Evolutionary conservation across 805 yeast genomes (phyloP).

Genomic region (Candida broadrunensis): DNA sequence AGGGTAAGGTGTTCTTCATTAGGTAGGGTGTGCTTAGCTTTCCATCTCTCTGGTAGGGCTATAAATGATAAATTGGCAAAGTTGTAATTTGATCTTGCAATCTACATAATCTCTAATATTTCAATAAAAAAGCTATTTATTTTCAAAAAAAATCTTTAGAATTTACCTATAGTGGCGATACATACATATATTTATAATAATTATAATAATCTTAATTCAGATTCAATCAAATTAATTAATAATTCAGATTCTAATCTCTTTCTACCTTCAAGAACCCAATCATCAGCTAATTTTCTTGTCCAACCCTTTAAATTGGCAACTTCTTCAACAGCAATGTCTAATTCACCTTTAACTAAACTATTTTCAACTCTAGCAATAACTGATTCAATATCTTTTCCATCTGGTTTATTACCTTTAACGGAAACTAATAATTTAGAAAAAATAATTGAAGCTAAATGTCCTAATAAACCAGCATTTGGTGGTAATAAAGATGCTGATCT

Average conservation of each 20-base stretch:
- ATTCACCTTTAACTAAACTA: conserved; percentile 68
- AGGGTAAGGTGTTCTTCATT: too few relatives aligned
- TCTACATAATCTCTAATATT: too few relatives aligned
- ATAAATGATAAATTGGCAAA: too few relatives aligned
- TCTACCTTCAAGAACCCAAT: conserved; percentile 89
- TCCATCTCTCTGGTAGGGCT: too few relatives aligned
- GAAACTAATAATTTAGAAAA: conserved; percentile 74
- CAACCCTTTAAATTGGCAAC: conserved; percentile 87
- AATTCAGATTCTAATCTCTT: conserved; percentile 86
- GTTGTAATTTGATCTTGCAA: too few relatives aligned
- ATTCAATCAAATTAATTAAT: conserved; percentile 63
- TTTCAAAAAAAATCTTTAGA: too few relatives aligned
- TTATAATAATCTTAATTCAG: conserved; percentile 48
- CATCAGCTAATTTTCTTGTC: conserved; percentile 85
- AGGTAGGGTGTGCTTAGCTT: too few relatives aligned
- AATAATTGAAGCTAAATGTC: conserved; percentile 77
- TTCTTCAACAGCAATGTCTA: conserved; percentile 90
- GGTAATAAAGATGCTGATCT: conserved; percentile 87
- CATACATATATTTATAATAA: background rate
- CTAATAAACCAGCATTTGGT: conserved; percentile 92
- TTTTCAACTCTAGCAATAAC: conserved; percentile 83
- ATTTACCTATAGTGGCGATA: too few relatives aligned
- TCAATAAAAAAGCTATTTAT: too few relatives aligned
- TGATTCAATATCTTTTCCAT: conserved; percentile 82
- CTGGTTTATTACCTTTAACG: conserved; percentile 71